Evolutionary conservation across 352 stramenopile species (phyloP).

Genomic region (Phytophthora multivora): DNA sequence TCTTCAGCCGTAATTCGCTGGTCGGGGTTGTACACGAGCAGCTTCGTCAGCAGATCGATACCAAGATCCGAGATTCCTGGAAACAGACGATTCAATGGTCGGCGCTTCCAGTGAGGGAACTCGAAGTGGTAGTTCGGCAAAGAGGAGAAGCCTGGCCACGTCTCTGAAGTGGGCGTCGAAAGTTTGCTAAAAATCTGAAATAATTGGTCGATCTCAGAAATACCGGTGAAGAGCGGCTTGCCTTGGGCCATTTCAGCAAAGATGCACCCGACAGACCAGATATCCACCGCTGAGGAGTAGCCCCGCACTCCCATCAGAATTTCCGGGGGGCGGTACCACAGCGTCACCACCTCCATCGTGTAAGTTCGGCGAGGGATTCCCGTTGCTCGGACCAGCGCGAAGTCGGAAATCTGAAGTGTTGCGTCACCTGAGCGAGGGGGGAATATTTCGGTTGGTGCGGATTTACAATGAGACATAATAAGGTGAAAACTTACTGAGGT

Average conservation of each 20-base stretch:
- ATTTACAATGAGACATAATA: too few species aligned
- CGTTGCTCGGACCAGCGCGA: constrained; percentile 87
- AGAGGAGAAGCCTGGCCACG: constrained; percentile 96
- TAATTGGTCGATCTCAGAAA: constrained; percentile 85
- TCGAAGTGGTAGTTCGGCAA: constrained; percentile 97
- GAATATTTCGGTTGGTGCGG: not conserved
- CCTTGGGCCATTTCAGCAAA: constrained; percentile 96
- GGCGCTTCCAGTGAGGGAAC: constrained; percentile 81
- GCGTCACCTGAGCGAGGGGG: constrained; percentile 48
- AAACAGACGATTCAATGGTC: constrained; percentile 73
- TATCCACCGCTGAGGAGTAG: constrained; percentile 90
- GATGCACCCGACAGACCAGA: constrained; percentile 97
- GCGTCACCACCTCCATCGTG: constrained; percentile 91
- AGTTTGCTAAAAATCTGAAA: constrained; percentile 93
- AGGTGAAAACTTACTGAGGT: constrained; percentile 48
- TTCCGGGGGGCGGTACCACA: constrained; percentile 92
- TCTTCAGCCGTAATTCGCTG: constrained; percentile 85
- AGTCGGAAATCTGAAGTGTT: constrained; percentile 87
- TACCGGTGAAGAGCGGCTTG: constrained; percentile 82
- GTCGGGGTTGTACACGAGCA: constrained; percentile 85
- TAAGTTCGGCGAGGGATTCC: constrained; percentile 89
- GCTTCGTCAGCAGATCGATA: constrained; percentile 74
- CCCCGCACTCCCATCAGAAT: constrained; percentile 89
- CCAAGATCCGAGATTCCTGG: constrained; percentile 70
- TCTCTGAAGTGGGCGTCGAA: constrained; percentile 96